These are phyloP conservation scores for Cryptococcus neoformans DNA, from an alignment of 1,284 basidiomycete genomes.

Conservation along the genomic window DNA sequence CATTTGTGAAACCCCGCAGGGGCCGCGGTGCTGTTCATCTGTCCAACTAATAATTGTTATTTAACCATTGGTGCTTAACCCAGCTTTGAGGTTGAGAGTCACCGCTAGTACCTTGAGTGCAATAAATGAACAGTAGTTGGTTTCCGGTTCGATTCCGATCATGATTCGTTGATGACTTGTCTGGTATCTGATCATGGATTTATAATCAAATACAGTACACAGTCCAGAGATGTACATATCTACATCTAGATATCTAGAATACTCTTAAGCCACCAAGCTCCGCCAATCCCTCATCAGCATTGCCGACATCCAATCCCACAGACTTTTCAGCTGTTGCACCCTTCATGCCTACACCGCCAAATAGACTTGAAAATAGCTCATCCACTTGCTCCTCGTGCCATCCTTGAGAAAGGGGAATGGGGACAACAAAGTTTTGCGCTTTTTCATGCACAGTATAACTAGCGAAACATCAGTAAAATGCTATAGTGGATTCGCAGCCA, in stretches of 20 bases:
- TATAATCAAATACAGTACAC: too few relatives aligned
- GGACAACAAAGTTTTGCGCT: conserved; percentile 90
- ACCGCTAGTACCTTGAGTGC: too few relatives aligned
- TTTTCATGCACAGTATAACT: conserved; percentile 92
- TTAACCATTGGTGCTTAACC: too few relatives aligned
- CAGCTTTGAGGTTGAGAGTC: too few relatives aligned
- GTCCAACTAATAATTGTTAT: too few relatives aligned
- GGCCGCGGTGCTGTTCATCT: too few relatives aligned
- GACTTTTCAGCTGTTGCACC: conserved; percentile 20
- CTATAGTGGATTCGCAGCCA: not conserved
- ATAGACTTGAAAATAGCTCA: conserved; percentile 79
- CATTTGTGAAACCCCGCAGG: too few relatives aligned
- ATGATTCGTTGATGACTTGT: too few relatives aligned
- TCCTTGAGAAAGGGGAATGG: conserved; percentile 58
- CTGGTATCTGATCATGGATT: too few relatives aligned
- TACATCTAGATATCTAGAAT: conserved; percentile 12
- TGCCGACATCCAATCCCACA: conserved; percentile 13
- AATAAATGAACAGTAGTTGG: too few relatives aligned
- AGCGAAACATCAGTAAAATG: conserved; percentile 1
- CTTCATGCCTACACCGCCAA: conserved; percentile 56
- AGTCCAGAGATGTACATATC: too few relatives aligned
- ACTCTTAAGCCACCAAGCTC: conserved; percentile 30
- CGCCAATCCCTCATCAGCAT: conserved; percentile 21
- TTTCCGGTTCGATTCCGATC: too few relatives aligned
- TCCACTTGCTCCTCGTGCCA: conserved; percentile 96